phyloP scores from a whole-genome alignment of 352 stramenopile genomes.

The Paralagenidium karlingii region DNA sequence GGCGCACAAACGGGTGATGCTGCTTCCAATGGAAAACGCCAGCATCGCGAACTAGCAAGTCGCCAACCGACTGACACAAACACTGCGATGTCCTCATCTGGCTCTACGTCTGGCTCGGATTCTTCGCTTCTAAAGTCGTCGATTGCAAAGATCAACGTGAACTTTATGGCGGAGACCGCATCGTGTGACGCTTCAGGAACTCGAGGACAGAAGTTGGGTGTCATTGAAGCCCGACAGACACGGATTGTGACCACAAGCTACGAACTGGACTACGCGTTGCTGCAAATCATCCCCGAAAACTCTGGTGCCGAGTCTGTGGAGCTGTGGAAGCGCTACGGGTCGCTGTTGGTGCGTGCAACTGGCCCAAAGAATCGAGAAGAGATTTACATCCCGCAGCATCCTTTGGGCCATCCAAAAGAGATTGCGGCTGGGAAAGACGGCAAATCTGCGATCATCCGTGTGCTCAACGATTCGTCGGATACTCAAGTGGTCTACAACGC shows the following conservation, averaged over 20 bases:
- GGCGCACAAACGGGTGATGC: neutral
- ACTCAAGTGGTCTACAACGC: conserved; percentile 50
- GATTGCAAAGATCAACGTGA: conserved; percentile 14
- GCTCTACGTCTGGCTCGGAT: too few species aligned
- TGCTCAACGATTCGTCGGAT: conserved; percentile 1
- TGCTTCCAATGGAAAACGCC: neutral
- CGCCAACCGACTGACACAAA: too few species aligned
- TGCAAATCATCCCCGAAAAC: conserved; percentile 25
- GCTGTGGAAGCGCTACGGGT: conserved; percentile 31
- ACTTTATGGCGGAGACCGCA: conserved; percentile 49
- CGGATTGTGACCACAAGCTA: conserved; percentile 22
- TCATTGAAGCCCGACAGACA: conserved; percentile 26
- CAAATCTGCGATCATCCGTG: conserved; percentile 20
- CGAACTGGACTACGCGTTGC: conserved; percentile 40
- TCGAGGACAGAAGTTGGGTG: conserved; percentile 18
- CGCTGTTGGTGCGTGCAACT: conserved; percentile 18
- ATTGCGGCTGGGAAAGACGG: conserved; percentile 36
- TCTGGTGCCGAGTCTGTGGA: conserved; percentile 7
- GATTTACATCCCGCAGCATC: conserved; percentile 59
- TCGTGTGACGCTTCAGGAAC: conserved; percentile 16
- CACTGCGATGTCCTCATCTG: too few species aligned
- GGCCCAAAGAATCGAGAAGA: conserved; percentile 32
- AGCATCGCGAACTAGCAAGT: too few species aligned
- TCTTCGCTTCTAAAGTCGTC: too few species aligned
- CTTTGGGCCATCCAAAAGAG: conserved; percentile 37